Evolutionary conservation across 2,329 filamentous ascomycete species (phyloP).

Genomic region (Xylaria digitata): DNA sequence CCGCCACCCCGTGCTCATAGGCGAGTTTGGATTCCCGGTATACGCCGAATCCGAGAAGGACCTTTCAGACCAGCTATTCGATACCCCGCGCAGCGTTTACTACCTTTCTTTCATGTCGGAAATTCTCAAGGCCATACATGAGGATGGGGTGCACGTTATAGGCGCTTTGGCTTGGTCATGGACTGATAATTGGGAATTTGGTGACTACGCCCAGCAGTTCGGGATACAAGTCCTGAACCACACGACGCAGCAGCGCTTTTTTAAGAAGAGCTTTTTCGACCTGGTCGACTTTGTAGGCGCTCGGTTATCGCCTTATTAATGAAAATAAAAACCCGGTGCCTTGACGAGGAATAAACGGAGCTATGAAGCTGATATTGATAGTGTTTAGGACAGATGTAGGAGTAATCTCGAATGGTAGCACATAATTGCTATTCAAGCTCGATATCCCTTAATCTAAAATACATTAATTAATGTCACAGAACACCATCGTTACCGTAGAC

Average conservation of each 20-base stretch:
- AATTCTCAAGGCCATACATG: slow-evolving; percentile 65
- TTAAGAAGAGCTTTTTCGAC: slow-evolving; percentile 60
- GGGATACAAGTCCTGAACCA: slow-evolving; percentile 68
- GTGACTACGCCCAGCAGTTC: slow-evolving; percentile 61
- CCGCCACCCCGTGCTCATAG: slow-evolving; percentile 59
- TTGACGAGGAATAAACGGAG: no score
- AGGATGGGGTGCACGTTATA: slow-evolving; percentile 65
- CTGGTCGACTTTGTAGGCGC: slow-evolving; percentile 14
- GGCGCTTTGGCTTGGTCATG: slow-evolving; percentile 66
- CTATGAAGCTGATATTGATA: no score
- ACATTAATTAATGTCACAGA: no score
- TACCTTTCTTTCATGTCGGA: slow-evolving; percentile 66
- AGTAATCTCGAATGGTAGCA: no score
- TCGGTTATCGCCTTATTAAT: background rate
- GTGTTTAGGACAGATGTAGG: no score
- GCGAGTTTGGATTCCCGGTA: slow-evolving; percentile 69
- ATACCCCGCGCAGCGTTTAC: slow-evolving; percentile 65
- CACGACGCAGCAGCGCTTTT: slow-evolving; percentile 61
- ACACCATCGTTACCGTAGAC: no score
- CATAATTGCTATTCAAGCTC: no score
- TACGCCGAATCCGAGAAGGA: slow-evolving; percentile 58
- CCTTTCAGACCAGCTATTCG: slow-evolving; percentile 63
- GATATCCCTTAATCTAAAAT: no score
- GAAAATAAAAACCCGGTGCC: no score
- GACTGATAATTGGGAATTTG: slow-evolving; percentile 68